Percentiles rank a stretch among this genome's conserved stretches.
These are phyloP conservation scores for Fusarium sp. DNA, from an alignment of 2,329 filamentous ascomycete species.

Conservation along the genomic window DNA sequence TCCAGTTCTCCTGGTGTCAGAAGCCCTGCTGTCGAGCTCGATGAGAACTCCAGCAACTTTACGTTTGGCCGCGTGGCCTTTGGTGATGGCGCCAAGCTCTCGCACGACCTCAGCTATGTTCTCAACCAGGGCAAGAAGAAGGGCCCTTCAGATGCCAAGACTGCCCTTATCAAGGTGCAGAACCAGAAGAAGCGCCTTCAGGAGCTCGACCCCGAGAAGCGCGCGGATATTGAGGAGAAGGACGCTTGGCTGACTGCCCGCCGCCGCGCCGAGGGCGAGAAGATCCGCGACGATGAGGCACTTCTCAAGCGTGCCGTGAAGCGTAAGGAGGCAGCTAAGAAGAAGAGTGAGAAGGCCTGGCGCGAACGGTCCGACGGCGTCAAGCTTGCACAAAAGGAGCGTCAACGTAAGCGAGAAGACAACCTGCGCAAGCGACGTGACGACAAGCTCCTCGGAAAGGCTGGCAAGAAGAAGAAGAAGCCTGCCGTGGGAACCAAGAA, in stretches of 20 bases:
- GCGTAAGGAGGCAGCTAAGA: constrained; percentile 87
- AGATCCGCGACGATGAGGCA: constrained; percentile 83
- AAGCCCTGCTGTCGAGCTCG: constrained; percentile 62
- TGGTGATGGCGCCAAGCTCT: constrained; percentile 80
- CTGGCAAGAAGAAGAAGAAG: constrained; percentile 64
- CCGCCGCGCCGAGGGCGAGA: constrained; percentile 86
- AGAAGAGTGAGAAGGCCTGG: constrained; percentile 92
- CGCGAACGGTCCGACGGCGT: constrained; percentile 75
- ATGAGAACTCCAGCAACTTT: constrained; percentile 70
- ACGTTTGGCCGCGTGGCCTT: constrained; percentile 93
- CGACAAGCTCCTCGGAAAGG: constrained; percentile 69
- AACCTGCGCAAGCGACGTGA: constrained; percentile 78
- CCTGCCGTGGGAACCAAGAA: constrained; percentile 48
- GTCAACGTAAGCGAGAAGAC: constrained; percentile 82
- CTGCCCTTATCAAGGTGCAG: constrained; percentile 84
- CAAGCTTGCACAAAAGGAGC: constrained; percentile 76
- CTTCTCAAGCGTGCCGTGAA: constrained; percentile 94
- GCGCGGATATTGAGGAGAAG: constrained; percentile 88
- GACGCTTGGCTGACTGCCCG: constrained; percentile 92
- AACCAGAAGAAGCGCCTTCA: constrained; percentile 83
- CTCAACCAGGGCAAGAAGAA: constrained; percentile 67
- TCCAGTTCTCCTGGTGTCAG: constrained; percentile 68
- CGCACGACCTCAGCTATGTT: constrained; percentile 72
- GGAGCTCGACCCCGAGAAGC: constrained; percentile 78
- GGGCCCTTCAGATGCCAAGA: constrained; percentile 83